phyloP scores from a whole-genome alignment of 2,329 filamentous ascomycete genomes.

The Tolypocladium album region DNA sequence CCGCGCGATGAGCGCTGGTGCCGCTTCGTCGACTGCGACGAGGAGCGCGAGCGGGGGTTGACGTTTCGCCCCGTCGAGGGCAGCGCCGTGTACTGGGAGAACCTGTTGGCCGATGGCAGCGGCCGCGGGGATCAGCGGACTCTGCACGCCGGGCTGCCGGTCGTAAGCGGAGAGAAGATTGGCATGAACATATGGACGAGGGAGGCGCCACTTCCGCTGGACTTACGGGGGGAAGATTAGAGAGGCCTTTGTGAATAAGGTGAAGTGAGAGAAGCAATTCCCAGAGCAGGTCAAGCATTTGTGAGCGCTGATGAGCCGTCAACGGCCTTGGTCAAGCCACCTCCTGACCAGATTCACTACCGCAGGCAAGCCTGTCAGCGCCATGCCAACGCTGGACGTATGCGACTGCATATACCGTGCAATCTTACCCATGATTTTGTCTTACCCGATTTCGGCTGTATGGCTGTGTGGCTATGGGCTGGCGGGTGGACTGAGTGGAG shows the following conservation, averaged over 20 bases:
- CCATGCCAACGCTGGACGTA: too few relatives aligned
- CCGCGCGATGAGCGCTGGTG: constrained; percentile 30
- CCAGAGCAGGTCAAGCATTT: background rate
- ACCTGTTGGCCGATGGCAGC: constrained; percentile 24
- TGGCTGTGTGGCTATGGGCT: too few relatives aligned
- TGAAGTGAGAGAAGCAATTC: background rate
- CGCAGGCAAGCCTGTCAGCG: background rate
- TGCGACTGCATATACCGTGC: too few relatives aligned
- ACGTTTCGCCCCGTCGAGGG: constrained; percentile 35
- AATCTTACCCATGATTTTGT: too few relatives aligned
- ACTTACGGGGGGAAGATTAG: constrained; percentile 4
- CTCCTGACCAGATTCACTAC: background rate
- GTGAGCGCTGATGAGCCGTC: background rate
- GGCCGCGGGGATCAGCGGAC: constrained; percentile 28
- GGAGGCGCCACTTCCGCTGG: constrained; percentile 25
- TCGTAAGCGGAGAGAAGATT: constrained; percentile 34
- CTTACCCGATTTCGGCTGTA: too few relatives aligned
- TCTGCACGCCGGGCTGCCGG: constrained; percentile 35
- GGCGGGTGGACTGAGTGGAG: too few relatives aligned
- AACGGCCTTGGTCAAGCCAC: background rate
- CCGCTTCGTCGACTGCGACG: constrained; percentile 35
- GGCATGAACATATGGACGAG: constrained; percentile 44
- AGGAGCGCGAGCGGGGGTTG: constrained; percentile 33
- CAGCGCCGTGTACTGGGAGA: constrained; percentile 39
- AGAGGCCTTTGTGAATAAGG: background rate